These are phyloP conservation scores for Alternaria alternata DNA, from an alignment of 2,329 filamentous ascomycete genomes.

Conservation along the genomic window DNA sequence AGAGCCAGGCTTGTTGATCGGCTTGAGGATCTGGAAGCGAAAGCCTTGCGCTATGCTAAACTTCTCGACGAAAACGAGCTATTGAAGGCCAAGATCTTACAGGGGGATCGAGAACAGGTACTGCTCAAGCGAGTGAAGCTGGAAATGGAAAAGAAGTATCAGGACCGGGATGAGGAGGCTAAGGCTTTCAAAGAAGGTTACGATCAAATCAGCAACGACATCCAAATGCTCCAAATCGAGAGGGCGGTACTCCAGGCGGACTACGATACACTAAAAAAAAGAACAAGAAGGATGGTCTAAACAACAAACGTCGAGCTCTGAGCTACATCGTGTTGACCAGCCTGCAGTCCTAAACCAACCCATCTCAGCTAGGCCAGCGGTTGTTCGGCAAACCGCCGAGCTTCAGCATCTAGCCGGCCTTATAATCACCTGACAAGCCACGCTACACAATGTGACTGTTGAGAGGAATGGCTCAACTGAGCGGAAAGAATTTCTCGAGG, in stretches of 20 bases:
- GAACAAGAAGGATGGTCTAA: neutral
- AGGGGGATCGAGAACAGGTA: neutral
- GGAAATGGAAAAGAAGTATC: neutral
- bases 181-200: neutral
- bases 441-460: neutral
- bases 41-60: neutral
- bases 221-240: neutral
- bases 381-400: neutral
- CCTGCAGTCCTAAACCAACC: neutral
- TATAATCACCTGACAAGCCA: neutral
- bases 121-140: neutral
- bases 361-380: neutral
- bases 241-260: neutral
- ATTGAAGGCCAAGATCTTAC: neutral
- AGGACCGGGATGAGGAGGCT: neutral
- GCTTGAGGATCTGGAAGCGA: neutral
- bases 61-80: neutral
- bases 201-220: slow-evolving; percentile 3
- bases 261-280: neutral
- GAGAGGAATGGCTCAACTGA: neutral
- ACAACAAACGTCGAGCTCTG: neutral
- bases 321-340: neutral
- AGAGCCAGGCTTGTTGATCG: neutral
- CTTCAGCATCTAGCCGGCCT: slow-evolving; percentile 1
- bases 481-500: neutral